Evolutionary conservation across 768 basidiomycete species (phyloP), one percentile per base, ranked within the genome.

Genomic region (Galerina sulciceps): DNA sequence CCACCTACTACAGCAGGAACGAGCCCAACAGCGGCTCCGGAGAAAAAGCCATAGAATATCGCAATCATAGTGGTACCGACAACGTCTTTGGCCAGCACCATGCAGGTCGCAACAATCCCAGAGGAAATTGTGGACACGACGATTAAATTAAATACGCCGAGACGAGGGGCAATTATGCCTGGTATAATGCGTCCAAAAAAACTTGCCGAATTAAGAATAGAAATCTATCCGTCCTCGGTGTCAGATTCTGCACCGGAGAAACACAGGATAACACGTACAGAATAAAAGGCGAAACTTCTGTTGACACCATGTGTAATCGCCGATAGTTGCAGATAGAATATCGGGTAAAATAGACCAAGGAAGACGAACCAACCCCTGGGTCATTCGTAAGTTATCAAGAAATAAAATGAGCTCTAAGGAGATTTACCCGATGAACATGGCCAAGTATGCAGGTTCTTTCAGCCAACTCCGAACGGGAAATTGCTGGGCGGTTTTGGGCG

Each of bases 191-290:
- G 81, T 9, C 87, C 88, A 40, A 82, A 69, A n/a, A 83, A 67
- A 47, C 77, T 78, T n/a, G 79, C 75, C 2, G 76, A 85, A 57
- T 87, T 88, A 13, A 87, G 63, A 26, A 88, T 77, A 0, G 84
- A 75, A 15, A 86, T 59, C 81, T 85, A 45, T 11, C 31, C 11
- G 22, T 5, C n/a, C 1, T 10, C 2, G 23, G 37, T 23, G n/a
- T 3, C 10, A 22, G 20, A 15, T 5, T 9, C 47, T 15, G 26
- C 15, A 15, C 26, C 44, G 42, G 41, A 36, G 49, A 26, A 23
- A 35, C 40, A 20, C 41, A 38, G 4, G 13, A 23, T 31, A 31
- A 31, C 26, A 46, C 75, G 38, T 49, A 83, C 83, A 10, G 76
- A 72, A 59, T 85, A 85, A 51, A 84, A 84, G 4, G 84, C 79